Evolutionary conservation across 176 grass and related monocot species (phyloP), one percentile per base, ranked within the genome.

Genomic region (Cenchrus purpureus): DNA sequence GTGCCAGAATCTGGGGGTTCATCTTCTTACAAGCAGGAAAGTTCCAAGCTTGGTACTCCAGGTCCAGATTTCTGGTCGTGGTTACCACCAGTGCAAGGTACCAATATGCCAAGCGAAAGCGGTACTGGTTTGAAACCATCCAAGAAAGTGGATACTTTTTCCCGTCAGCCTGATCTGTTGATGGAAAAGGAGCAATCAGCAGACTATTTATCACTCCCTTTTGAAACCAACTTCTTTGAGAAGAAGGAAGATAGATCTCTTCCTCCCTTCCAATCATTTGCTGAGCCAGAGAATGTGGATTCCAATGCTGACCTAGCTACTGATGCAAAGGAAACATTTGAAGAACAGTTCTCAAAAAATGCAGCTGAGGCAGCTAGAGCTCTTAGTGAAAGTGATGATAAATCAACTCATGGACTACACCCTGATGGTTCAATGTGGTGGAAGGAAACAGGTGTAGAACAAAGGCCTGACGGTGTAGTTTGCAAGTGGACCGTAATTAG

Each of bases 31-130:
- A 83, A 87, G 71, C 77, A 83, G 59, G 42, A 72, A 78, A 74
- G 62, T 81, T 83, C 81, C 28, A 89, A 83, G 73, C 83, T 91
- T 55, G 91, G 83, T 79, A 92, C 91, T 90, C 93, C 97, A 17
- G 97, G 93, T 34, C 97, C 97, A 4, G 90, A 94, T 91, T 98
- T 98, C 82, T 98, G 97, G 97, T 98, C 93, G 12, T 96, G 97
- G 97, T 86, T 91, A 83, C 97, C 97, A 51, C 97, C 93, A 15
- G 57, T 91, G 22, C 87, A 89, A 51, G 90, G 48, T 80, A 78
- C 49, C 53, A 87, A 4, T 64, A 87, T 84, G 77, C 65, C 65
- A 76, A 76, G 10, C 44, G 79, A 90, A 80, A 67, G 9, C 9
- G 11, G 63, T 82, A 86, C 76, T 82, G 54, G n/a, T 14, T 73